Percentiles rank a stretch among this genome's conserved stretches.
Conservation (phyloP, 495 filamentous ascomycete genomes). For the Penicillium herquei region DNA sequence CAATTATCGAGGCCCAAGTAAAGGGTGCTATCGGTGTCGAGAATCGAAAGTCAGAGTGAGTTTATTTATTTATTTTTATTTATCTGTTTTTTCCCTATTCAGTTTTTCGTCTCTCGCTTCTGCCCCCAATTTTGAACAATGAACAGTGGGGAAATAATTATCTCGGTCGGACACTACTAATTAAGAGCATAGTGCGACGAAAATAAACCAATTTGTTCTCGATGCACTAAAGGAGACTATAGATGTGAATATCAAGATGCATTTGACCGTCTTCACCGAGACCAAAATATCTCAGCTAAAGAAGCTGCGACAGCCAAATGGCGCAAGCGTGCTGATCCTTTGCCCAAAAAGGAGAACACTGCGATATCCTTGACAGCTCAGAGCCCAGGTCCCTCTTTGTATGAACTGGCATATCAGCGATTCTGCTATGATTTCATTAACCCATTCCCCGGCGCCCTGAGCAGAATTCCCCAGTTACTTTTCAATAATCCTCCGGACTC, state of each 20-base stretch:
- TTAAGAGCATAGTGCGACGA: conserved; percentile 14
- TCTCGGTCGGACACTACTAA: neutral
- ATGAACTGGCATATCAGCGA: conserved; percentile 10
- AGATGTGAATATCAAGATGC: conserved; percentile 7
- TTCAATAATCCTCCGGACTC: conserved; percentile 1
- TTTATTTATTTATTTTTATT: neutral
- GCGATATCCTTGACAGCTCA: neutral
- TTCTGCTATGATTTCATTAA: conserved; percentile 16
- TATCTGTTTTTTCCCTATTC: too few relatives aligned
- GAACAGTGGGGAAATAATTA: too few relatives aligned
- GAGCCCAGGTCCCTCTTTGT: neutral
- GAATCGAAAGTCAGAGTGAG: conserved; percentile 7
- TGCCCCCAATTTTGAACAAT: neutral
- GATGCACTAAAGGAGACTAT: conserved; percentile 4
- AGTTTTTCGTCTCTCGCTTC: neutral
- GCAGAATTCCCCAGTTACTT: neutral
- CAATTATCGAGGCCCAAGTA: conserved; percentile 12
- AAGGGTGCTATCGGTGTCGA: conserved; percentile 11
- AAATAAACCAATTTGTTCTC: conserved; percentile 2
- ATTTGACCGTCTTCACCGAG: conserved; percentile 12
- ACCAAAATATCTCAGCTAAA: conserved; percentile 13
- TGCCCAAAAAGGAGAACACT: neutral
- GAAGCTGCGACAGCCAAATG: conserved; percentile 8
- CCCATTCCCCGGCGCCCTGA: conserved; percentile 2
- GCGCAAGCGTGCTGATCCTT: conserved; percentile 10